Conservation (phyloP, 371 early-diverging fungal genomes). For the Enteropsectra breve region DNA sequence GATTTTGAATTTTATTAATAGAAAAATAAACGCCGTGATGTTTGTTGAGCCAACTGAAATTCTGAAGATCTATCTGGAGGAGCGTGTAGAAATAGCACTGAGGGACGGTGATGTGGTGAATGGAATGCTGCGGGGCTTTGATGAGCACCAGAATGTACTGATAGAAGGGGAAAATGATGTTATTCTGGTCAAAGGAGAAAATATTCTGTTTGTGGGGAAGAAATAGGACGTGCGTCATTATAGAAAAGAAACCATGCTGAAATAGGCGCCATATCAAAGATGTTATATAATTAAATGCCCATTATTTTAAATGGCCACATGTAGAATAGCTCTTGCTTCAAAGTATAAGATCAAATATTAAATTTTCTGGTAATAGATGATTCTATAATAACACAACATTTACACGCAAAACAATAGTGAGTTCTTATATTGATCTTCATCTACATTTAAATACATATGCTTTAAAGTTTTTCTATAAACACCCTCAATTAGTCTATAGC, state of each 20-base stretch:
- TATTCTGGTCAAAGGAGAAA: constrained; percentile 52
- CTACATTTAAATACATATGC: not conserved
- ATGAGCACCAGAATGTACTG: constrained; percentile 54
- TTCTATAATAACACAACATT: no score
- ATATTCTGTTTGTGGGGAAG: constrained; percentile 44
- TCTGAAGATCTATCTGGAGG: constrained; percentile 46
- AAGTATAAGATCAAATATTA: no score
- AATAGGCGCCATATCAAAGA: not conserved
- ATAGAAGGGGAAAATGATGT: constrained; percentile 21
- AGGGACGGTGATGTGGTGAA: constrained; percentile 38
- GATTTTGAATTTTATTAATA: no score
- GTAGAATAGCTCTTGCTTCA: no score
- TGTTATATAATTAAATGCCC: no score
- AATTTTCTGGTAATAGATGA: no score
- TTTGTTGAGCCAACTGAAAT: constrained; percentile 45
- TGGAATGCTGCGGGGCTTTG: constrained; percentile 51
- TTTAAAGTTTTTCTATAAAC: not conserved
- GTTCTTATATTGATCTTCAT: not conserved
- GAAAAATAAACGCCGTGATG: no score
- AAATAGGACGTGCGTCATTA: not conserved
- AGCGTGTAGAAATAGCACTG: constrained; percentile 35
- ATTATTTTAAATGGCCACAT: no score
- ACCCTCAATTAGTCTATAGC: not conserved
- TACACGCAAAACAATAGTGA: not conserved
- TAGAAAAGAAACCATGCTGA: not conserved